Conservation (phyloP, 306 rosid species). For the Gynostemma pentaphyllum region DNA sequence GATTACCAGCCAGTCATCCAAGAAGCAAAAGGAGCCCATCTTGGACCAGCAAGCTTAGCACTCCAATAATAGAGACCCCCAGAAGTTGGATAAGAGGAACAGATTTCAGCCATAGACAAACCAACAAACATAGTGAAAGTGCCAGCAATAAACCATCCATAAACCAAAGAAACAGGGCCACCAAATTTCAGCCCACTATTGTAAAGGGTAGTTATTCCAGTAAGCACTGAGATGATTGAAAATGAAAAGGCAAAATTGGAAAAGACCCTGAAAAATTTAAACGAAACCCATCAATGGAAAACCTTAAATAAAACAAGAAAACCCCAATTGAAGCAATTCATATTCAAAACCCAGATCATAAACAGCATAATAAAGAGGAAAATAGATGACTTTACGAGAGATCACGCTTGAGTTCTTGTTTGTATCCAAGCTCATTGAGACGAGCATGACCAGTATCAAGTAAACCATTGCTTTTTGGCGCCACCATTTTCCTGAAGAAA, state of each 20-base stretch:
- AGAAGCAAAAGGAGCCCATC: slow-evolving; percentile 93
- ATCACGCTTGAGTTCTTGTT: slow-evolving; percentile 96
- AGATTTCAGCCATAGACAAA: slow-evolving; percentile 86
- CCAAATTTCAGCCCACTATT: slow-evolving; percentile 74
- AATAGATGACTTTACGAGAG: slow-evolving; percentile 46
- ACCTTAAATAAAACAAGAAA: neutral
- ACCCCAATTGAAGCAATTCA: neutral
- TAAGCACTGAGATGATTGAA: slow-evolving; percentile 82
- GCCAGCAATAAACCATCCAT: slow-evolving; percentile 80
- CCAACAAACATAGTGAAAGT: slow-evolving; percentile 80
- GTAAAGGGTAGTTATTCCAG: slow-evolving; percentile 87
- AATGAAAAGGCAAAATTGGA: slow-evolving; percentile 90
- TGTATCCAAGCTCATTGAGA: slow-evolving; percentile 87
- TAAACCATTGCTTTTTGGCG: slow-evolving; percentile 18
- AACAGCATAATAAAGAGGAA: neutral
- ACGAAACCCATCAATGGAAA: slow-evolving; percentile 3
- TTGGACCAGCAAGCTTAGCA: slow-evolving; percentile 90
- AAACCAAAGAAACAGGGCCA: slow-evolving; percentile 70
- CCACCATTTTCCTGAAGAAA: slow-evolving; percentile 4
- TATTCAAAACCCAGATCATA: neutral
- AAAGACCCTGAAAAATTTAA: slow-evolving; percentile 46
- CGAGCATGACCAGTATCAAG: slow-evolving; percentile 80
- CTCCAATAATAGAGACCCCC: slow-evolving; percentile 99
- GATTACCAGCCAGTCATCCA: slow-evolving; percentile 97
- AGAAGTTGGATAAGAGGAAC: slow-evolving; percentile 90